Base-by-base conservation (phyloP, 2,329 filamentous ascomycete species). In the Fonsecaea pedrosoi region DNA sequence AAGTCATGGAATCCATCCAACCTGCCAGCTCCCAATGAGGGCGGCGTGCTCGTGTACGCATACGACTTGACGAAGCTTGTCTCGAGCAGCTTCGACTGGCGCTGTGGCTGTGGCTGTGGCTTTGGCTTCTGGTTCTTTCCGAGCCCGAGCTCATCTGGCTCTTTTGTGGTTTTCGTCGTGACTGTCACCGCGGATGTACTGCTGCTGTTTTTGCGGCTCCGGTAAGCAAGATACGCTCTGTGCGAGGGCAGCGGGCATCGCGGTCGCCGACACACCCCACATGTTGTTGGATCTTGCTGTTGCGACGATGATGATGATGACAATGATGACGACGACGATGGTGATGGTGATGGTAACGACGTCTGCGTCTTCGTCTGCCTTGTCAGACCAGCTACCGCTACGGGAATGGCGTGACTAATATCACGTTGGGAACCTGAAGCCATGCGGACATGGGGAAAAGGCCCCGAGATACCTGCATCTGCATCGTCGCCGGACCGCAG, bases 1-100 rank as follows among this genome's bases (percentile, higher is more conserved):
- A 65, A 58, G 37, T 65, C 63, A 15, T 60, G 37, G 30, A 65
- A 65, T 1, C 63, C 63, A 65, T 65, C 57, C n/a, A 65, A 25
- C 32, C 63, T 45, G 2, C 63, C 63, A 8, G 63, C 59, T 7
- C 50, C 54, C 8, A 59, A 15, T 2, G 63, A 50, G 21, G 63
- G 63, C 35, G 40, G 21, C 7, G 57, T 34, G 13, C 63, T 58
- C 4, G 63, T 56, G 18, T 60, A 60, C 6, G 63, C 63, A 56
- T 65, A 65, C 8, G 63, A 65, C 10, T 30, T 38, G 1, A 53
- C 38, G 56, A 56, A 65, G 32, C 42, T 55, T 8, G 35, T 35
- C 12, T 61, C 63, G 9, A 55, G 48, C 13, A 56, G 37, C 30
- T 50, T 38, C 21, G 53, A 38, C 30, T 40, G 25, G 15, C 35